A percentile compares a stretch with the other conserved stretches of the same genome.
phyloP scores from a whole-genome alignment of 495 filamentous ascomycete genomes.

The Poronia punctata region DNA sequence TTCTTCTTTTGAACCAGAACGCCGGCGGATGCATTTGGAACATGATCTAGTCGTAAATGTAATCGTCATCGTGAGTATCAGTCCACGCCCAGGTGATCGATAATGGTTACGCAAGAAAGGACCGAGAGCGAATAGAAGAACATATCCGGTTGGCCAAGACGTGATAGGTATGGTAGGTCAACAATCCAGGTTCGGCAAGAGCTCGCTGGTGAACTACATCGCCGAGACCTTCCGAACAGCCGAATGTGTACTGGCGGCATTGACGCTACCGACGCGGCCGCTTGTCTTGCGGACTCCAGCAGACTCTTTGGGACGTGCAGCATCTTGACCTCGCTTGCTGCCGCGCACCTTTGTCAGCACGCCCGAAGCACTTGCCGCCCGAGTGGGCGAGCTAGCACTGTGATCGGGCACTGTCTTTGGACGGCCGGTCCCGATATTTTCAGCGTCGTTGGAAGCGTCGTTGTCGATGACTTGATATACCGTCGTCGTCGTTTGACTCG shows the following conservation, averaged over 20 bases:
- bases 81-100: constrained; percentile 12
- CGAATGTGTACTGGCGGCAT: constrained; percentile 25
- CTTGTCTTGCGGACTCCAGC: constrained; percentile 83
- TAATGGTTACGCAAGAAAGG: constrained; percentile 15
- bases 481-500: constrained; percentile 49
- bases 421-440: constrained; percentile 41
- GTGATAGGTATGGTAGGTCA: no score
- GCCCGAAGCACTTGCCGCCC: constrained; percentile 56
- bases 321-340: constrained; percentile 54
- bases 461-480: constrained; percentile 48
- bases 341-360: constrained; percentile 70
- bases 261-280: constrained; percentile 80
- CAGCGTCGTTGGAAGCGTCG: constrained; percentile 48
- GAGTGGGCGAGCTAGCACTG: constrained; percentile 26
- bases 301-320: constrained; percentile 42
- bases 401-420: constrained; percentile 57
- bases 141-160: no score
- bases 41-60: constrained; percentile 20
- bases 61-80: constrained; percentile 26
- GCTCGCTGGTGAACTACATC: constrained; percentile 12
- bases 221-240: constrained; percentile 37
- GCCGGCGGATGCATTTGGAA: constrained; percentile 24
- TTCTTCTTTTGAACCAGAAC: constrained; percentile 19
- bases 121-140: constrained; percentile 11
- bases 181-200: not conserved